A percentile compares a stretch with the other conserved stretches of the same genome.
These are phyloP conservation scores for Aspergillus wentii DNA, from an alignment of 495 filamentous ascomycete species.

Conservation along the genomic window DNA sequence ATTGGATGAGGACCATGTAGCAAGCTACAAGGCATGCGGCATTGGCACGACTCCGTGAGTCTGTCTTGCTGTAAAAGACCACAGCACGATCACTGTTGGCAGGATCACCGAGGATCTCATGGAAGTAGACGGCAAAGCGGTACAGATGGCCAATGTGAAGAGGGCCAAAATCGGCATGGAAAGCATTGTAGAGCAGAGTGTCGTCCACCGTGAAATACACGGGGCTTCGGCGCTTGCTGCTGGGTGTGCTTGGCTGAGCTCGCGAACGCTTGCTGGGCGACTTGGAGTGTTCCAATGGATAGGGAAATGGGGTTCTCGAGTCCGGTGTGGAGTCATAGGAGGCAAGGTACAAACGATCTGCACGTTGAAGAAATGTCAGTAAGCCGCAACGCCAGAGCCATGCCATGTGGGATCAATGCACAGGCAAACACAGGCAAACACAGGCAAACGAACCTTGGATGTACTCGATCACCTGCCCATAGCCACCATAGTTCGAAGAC, in stretches of 20 bases:
- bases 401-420: too few species aligned
- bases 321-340: conserved; percentile 82
- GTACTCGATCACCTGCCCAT: conserved; percentile 73
- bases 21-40: conserved; percentile 92
- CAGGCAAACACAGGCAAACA: background rate
- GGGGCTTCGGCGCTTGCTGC: conserved; percentile 54
- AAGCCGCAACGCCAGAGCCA: too few species aligned
- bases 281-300: conserved; percentile 53
- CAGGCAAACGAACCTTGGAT: conserved; percentile 56
- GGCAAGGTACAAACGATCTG: conserved; percentile 92
- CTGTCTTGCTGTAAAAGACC: conserved; percentile 90
- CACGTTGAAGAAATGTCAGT: too few species aligned
- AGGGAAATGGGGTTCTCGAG: conserved; percentile 81
- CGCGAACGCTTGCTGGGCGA: conserved; percentile 75
- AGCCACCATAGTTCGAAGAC: conserved; percentile 42
- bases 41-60: conserved; percentile 92
- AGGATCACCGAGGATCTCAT: conserved; percentile 87
- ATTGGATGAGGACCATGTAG: conserved; percentile 98
- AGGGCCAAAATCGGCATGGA: conserved; percentile 97
- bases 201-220: conserved; percentile 97
- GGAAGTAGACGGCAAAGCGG: conserved; percentile 89
- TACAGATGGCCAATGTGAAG: conserved; percentile 96
- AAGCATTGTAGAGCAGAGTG: conserved; percentile 90
- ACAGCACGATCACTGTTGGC: conserved; percentile 78
- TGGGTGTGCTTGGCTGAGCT: conserved; percentile 51